Base-by-base conservation (phyloP, 2,329 filamentous ascomycete species). In the Dothideomycetidae sp. region DNA sequence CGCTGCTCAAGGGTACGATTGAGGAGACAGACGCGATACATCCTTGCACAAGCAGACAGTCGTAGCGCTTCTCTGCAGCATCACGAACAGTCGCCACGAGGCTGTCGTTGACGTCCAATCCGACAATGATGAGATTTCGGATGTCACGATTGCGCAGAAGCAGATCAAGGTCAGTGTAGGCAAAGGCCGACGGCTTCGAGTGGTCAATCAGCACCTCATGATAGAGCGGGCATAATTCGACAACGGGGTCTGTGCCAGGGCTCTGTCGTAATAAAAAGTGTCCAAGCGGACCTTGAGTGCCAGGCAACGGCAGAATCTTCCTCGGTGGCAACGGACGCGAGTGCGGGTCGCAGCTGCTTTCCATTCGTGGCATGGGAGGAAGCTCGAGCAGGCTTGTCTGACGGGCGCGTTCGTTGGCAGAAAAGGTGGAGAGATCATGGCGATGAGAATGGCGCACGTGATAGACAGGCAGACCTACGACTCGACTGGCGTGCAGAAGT, bases 161-260 rank as follows among this genome's bases (percentile, higher is more conserved):
- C 11, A 38, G 36, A 17, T 38, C 36, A 12, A 38, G 12, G 17
- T 38, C 36, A 21, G 36, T 38, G 29, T 32, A 38, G 14, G 36
- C 14, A 13, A 38, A 38, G 13, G 31, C 36, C n/a, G 36, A 38
- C 5, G 36, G 33, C 4, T 30, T 29, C 10, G 36, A 30, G 13
- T 38, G 36, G 18, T 38, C 36, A 28, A 38, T 28, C 29, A 38
- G 30, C 29, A 38, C 28, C 18, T 38, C 36, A n/a, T 18, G 30
- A 19, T 38, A 38, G 5, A 28, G 14, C 3, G 36, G 36, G n/a
- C 28, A 29, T 13, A 38, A 30, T 19, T 38, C 36, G 13, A 12
- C 28, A 10, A 38, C 36, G 15, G 36, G 36, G 11, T 38, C 36
- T n/a, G 36, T 38, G 7, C 36, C 36, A 16, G 28, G 29, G 23